Percentiles rank a stretch among this genome's conserved stretches.
These are phyloP conservation scores for Xylaria sp. DNA, from an alignment of 495 filamentous ascomycete species.

Conservation along the genomic window DNA sequence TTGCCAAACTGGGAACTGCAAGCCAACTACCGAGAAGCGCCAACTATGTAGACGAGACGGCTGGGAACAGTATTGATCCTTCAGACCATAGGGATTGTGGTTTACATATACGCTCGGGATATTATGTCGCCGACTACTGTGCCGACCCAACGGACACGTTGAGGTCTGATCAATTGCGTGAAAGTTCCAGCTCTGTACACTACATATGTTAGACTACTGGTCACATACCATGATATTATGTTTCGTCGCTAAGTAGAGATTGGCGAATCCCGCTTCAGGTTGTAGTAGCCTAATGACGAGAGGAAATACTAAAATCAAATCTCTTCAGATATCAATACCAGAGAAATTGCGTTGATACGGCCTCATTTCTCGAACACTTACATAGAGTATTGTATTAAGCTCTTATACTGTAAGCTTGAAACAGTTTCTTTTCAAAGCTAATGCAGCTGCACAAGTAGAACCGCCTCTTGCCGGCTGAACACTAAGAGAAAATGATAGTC, in stretches of 20 bases:
- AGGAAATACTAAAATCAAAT: not conserved
- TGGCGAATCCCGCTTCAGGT: not conserved
- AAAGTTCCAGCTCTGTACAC: not conserved
- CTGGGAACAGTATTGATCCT: conserved; percentile 10
- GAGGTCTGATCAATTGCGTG: not conserved
- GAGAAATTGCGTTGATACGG: not conserved
- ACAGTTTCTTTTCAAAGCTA: not conserved
- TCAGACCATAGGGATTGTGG: not conserved
- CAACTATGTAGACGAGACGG: not conserved
- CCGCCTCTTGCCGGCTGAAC: not conserved
- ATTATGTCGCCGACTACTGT: not conserved
- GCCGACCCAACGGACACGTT: not conserved
- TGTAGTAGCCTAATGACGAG: not conserved
- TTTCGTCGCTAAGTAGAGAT: not conserved
- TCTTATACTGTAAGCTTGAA: not conserved
- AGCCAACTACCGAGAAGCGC: conserved; percentile 17
- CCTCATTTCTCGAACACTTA: too few relatives aligned
- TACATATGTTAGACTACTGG: not conserved
- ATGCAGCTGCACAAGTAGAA: not conserved
- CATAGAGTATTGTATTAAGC: not conserved
- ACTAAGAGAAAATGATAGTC: not conserved
- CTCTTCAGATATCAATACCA: not conserved
- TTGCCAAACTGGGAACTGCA: not conserved
- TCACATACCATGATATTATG: not conserved
- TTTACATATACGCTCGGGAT: not conserved